Base-by-base conservation (phyloP, 2,329 filamentous ascomycete genomes). In the Nemania serpens region DNA sequence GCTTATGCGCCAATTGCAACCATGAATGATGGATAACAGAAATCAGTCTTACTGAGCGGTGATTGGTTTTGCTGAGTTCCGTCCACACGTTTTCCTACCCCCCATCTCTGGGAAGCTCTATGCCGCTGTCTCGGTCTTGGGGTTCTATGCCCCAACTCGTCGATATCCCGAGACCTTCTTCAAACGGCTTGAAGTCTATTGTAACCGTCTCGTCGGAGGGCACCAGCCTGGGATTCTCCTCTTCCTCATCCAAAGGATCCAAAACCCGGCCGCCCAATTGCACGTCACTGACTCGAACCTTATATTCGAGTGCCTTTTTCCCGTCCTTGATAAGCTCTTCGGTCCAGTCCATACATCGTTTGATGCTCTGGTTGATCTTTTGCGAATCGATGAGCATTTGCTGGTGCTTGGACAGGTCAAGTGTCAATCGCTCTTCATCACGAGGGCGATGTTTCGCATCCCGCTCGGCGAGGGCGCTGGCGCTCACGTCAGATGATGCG, bases 341-440 rank as follows among this genome's bases (percentile, higher is more conserved):
- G 0, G 93, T 96, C 85, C 91, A 94, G 66, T 88, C 88, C 36
- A 97, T 82, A 74, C 95, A 99, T 49, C 91, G 85, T 75, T 92
- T 96, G 47, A 99, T 84, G 74, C 91, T 96, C 74, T 96, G 91
- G 73, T 97, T 98, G 81, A 98, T 93, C 78, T 93, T 96, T 71
- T 97, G 93, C 67, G 90, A 95, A 73, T 97, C 93, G 41, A 93
- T 81, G 9, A 99, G 84, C 1, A 98, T 81, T 71, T 97, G 90
- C 67, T 93, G 91, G 74, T 99, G 95, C 72, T 93, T 94, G 3
- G 88, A 84, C 0, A 99, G 82, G 75, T 99, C 95, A 4, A 93
- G 82, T 68, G 90, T 86, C n/a, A 98, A 81, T 33, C 91, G 86
- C 67, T 89, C 89, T 73, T 97, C 92, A 66, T 98, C 94, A 55